Evolutionary conservation across 371 early-diverging fungal genomes (phyloP).

Genomic region (Lichtheimia hyalospora): DNA sequence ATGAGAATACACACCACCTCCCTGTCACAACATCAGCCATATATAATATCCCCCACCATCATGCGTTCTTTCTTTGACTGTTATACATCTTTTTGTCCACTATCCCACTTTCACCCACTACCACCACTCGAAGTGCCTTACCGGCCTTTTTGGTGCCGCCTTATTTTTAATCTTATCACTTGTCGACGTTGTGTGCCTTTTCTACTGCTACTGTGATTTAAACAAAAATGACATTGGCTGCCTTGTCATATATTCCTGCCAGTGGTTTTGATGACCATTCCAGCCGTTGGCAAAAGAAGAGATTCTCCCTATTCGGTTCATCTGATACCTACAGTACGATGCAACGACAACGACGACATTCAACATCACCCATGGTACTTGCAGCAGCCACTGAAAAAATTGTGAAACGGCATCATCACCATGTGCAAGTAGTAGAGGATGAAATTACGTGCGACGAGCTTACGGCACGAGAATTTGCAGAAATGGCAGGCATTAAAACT

Average conservation of each 20-base stretch:
- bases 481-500: conserved; percentile 26
- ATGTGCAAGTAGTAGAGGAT: too few relatives aligned
- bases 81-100: background rate
- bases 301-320: background rate
- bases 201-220: background rate
- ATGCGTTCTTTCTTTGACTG: background rate
- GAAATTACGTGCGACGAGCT: conserved; percentile 25
- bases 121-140: too few relatives aligned
- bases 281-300: background rate
- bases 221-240: conserved; percentile 17
- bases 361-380: conserved; percentile 13
- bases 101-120: background rate
- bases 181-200: too few relatives aligned
- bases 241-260: conserved; percentile 21
- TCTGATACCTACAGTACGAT: conserved; percentile 7
- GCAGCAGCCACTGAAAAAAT: conserved; percentile 30
- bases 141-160: too few relatives aligned
- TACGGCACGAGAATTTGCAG: conserved; percentile 32
- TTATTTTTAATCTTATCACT: too few relatives aligned
- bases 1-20: too few relatives aligned
- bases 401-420: conserved; percentile 9
- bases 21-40: too few relatives aligned
- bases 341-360: background rate
- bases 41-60: background rate
- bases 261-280: background rate